Evolutionary conservation across 1,139 yeast genomes (phyloP).

Genomic region (Casaregolazyma lundiana): DNA sequence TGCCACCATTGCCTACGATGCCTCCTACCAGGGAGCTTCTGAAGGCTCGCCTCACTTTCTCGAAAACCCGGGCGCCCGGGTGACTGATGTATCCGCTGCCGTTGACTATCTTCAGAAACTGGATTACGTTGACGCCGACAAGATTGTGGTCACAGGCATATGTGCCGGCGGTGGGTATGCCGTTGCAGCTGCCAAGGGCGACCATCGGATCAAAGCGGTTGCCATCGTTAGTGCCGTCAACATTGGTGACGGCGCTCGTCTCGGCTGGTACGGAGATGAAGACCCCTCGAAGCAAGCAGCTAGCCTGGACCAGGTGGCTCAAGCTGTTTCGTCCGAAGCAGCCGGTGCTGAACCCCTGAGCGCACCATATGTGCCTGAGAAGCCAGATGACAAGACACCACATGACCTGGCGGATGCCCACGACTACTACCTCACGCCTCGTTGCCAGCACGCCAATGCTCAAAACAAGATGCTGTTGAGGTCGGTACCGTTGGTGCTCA

Average conservation of each 20-base stretch:
- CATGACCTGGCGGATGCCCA: background rate
- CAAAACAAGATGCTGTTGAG: background rate
- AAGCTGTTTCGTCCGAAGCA: background rate
- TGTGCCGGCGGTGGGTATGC: constrained; percentile 20
- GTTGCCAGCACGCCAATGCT: background rate
- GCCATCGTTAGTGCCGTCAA: background rate
- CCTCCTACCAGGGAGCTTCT: constrained; percentile 19
- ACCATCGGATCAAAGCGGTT: background rate
- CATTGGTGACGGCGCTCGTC: background rate
- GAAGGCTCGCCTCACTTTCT: constrained; percentile 17
- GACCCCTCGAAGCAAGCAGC: background rate
- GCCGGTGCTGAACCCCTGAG: background rate
- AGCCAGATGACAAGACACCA: background rate
- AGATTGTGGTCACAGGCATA: constrained; percentile 16
- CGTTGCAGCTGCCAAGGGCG: constrained; percentile 13
- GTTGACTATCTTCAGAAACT: constrained; percentile 13
- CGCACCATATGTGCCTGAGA: background rate
- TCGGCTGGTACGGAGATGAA: background rate
- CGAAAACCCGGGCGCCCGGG: constrained; percentile 17
- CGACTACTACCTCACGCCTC: background rate
- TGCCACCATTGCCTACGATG: constrained; percentile 16
- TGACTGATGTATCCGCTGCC: constrained; percentile 16
- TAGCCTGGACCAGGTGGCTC: background rate
- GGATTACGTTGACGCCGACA: constrained; percentile 13
- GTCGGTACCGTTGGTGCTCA: background rate